Evolutionary conservation across 1,139 yeast genomes (phyloP), one percentile per base, ranked within the genome.

Genomic region (Pichia sp.): DNA sequence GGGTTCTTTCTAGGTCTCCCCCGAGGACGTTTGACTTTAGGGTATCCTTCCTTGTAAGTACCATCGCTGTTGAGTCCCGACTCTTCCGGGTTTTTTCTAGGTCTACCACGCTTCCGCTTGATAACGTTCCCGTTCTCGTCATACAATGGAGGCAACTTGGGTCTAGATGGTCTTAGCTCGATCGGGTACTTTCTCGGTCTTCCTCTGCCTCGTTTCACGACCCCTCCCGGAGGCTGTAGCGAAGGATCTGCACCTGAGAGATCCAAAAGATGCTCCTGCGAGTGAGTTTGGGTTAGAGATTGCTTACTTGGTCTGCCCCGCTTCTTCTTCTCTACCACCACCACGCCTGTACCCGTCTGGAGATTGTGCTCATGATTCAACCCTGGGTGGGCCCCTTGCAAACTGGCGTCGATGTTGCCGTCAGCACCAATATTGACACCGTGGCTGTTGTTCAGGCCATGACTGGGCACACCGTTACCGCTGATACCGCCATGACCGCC

Each of bases 141-240:
- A 30, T 46, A 48, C 6, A 51, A 10, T 8, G 56, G 52, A 2
- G 56, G 56, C 12, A 53, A 28, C 43, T 53, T 53, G 2, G 56
- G 56, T 13, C 56, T 44, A 19, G 56, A 51, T 7, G 56, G 56
- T 21, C 56, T 40, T n/a, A 46, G 42, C 26, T 53, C 56, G 30
- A 51, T 37, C 9, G 51, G 48, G 21, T 51, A 53, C 22, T 53
- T 50, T 7, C 56, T 30, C 10, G 56, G 56, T 37, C 56, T 34
- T 2, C 56, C 56, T 26, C 56, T 45, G n/a, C 56, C 53, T 16
- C 56, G 40, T 40, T 54, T 53, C 7, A 42, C 18, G 19, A 10
- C 26, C 19, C 19, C 19, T 9, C 41, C 41, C 22, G 25, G 25
- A 19, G 41, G 41, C 25, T 39, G 41, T 12, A 22, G 10, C 25